Conservation (phyloP, 805 yeast species). For the Groenewaldozyma salmanticensis region DNA sequence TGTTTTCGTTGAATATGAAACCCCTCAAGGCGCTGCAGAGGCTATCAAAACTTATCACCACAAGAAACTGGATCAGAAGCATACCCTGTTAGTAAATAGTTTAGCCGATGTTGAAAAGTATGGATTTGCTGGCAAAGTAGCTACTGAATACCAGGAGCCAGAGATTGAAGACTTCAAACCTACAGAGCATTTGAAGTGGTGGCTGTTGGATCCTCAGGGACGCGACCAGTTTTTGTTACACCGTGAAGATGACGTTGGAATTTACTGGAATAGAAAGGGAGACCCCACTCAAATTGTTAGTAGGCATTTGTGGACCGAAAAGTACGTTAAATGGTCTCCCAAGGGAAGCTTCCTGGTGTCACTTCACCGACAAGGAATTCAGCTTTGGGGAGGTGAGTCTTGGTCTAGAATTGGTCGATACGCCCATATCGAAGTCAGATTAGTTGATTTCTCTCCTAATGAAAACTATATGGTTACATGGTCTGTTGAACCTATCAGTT, state of each 20-base stretch:
- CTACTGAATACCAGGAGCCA: slow-evolving; percentile 58
- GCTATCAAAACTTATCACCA: slow-evolving; percentile 77
- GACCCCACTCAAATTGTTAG: slow-evolving; percentile 71
- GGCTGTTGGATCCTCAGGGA: slow-evolving; percentile 82
- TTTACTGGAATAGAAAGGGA: slow-evolving; percentile 73
- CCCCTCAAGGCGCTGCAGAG: slow-evolving; percentile 55
- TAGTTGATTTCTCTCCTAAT: slow-evolving; percentile 85
- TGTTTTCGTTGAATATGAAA: slow-evolving; percentile 67
- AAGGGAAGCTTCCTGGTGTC: slow-evolving; percentile 83
- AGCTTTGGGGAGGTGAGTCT: slow-evolving; percentile 87
- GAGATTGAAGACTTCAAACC: slow-evolving; percentile 59
- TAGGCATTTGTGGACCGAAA: slow-evolving; percentile 77
- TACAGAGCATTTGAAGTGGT: slow-evolving; percentile 74
- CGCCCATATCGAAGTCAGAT: slow-evolving; percentile 80
- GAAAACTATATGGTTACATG: slow-evolving; percentile 86
- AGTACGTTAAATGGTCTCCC: slow-evolving; percentile 85
- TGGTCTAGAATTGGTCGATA: slow-evolving; percentile 68
- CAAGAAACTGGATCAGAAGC: slow-evolving; percentile 89
- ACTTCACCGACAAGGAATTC: slow-evolving; percentile 88
- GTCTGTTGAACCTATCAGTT: slow-evolving; percentile 71
- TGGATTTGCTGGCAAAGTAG: slow-evolving; percentile 53
- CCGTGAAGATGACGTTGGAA: slow-evolving; percentile 68
- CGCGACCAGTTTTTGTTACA: slow-evolving; percentile 87
- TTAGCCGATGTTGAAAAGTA: slow-evolving; percentile 74
- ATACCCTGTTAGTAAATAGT: slow-evolving; percentile 75